phyloP scores from a whole-genome alignment of 2,329 filamentous ascomycete species.

The Colletotrichum lupini region DNA sequence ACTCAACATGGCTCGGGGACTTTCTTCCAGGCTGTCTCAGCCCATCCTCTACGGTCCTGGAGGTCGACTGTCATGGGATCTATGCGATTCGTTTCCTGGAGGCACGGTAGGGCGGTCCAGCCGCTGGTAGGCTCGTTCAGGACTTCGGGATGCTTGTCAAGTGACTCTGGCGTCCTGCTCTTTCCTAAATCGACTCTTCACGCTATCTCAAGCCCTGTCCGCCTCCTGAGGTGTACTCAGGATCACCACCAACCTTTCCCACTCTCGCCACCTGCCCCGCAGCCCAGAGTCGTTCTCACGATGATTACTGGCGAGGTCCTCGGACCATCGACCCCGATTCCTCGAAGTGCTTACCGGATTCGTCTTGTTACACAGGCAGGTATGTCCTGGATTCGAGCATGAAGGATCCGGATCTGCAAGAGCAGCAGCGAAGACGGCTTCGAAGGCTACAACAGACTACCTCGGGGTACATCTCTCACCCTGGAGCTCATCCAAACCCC shows the following conservation, averaged over 20 bases:
- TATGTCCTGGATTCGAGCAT: conserved; percentile 21
- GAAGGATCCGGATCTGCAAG: conserved; percentile 13
- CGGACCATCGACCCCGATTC: neutral
- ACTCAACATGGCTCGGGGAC: neutral
- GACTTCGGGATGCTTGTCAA: conserved; percentile 9
- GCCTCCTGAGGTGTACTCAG: neutral
- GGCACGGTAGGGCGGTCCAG: neutral
- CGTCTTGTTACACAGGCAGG: neutral
- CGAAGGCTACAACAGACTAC: conserved; percentile 11
- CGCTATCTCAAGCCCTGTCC: conserved; percentile 7
- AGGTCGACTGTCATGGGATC: conserved; percentile 19
- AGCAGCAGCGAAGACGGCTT: neutral
- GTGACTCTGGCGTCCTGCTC: conserved; percentile 22
- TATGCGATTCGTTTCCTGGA: conserved; percentile 8
- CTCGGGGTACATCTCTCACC: neutral
- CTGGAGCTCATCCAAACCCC: neutral
- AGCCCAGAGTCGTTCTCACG: conserved; percentile 16
- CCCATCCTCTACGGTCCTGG: conserved; percentile 8
- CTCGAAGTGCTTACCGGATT: conserved; percentile 16
- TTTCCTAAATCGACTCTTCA: conserved; percentile 25
- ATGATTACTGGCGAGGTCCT: conserved; percentile 27
- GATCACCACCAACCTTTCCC: conserved; percentile 23
- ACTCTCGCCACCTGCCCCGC: conserved; percentile 34
- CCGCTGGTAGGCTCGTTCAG: neutral
- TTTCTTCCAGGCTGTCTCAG: neutral